These are phyloP conservation scores for Corylus avellana DNA, from an alignment of 306 rosid genomes.

Conservation along the genomic window DNA sequence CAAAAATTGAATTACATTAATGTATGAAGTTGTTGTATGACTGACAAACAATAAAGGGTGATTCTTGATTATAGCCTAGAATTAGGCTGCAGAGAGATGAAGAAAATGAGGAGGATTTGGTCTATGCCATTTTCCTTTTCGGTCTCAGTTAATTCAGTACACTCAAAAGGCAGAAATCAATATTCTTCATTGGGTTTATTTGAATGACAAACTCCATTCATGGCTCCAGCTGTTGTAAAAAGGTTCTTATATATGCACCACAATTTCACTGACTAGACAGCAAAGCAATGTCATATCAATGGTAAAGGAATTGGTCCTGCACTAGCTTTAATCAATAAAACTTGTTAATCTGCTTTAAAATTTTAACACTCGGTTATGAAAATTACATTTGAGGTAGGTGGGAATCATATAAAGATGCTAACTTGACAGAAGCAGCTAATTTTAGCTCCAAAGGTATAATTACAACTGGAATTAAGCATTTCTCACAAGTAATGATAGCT, in stretches of 20 bases:
- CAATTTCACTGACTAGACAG: not conserved
- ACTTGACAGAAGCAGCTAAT: not conserved
- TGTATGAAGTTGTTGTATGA: too few species aligned
- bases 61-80: too few species aligned
- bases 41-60: too few species aligned
- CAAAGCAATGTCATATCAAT: not conserved
- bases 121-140: too few species aligned
- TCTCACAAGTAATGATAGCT: not conserved
- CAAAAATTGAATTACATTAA: too few species aligned
- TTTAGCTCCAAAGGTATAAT: not conserved
- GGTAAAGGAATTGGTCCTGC: not conserved
- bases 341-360: not conserved
- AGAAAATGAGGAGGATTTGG: too few species aligned
- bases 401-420: not conserved
- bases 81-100: too few species aligned
- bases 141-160: too few species aligned
- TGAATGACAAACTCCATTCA: too few species aligned
- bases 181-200: too few species aligned
- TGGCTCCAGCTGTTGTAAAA: too few species aligned
- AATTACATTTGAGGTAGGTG: not conserved
- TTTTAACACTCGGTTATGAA: not conserved
- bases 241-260: not conserved
- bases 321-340: not conserved
- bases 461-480: not conserved
- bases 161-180: too few species aligned